Evolutionary conservation across 768 basidiomycete species (phyloP).

Genomic region (Chalciporus pseudorubinellus): DNA sequence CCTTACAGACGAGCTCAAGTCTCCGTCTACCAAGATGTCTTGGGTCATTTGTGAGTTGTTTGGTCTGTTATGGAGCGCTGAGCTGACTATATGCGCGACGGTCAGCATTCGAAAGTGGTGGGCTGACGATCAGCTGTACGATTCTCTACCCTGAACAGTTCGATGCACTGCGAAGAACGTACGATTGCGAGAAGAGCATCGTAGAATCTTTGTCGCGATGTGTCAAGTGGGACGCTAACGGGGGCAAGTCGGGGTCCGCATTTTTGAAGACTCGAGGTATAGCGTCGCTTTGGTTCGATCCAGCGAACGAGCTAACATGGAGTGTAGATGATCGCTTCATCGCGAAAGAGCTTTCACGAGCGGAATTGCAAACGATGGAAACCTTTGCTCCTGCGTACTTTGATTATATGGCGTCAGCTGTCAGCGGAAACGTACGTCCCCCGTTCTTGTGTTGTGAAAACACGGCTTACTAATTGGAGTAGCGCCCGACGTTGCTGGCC

Average conservation of each 20-base stretch:
- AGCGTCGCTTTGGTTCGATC: slow-evolving; percentile 44
- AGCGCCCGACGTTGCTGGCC: slow-evolving; percentile 93
- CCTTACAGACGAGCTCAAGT: slow-evolving; percentile 72
- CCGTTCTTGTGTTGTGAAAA: neutral
- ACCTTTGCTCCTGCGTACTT: slow-evolving; percentile 98
- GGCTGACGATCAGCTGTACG: slow-evolving; percentile 88
- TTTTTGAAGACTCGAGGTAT: slow-evolving; percentile 81
- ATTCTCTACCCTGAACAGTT: slow-evolving; percentile 97
- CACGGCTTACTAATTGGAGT: slow-evolving; percentile 7
- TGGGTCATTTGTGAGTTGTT: slow-evolving; percentile 72
- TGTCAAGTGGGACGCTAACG: slow-evolving; percentile 92
- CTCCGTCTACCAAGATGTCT: slow-evolving; percentile 74
- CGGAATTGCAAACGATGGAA: slow-evolving; percentile 93
- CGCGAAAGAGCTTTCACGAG: slow-evolving; percentile 89
- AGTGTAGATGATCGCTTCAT: slow-evolving; percentile 92
- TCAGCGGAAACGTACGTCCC: slow-evolving; percentile 70
- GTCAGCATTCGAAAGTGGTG: slow-evolving; percentile 85
- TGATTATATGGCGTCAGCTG: slow-evolving; percentile 95
- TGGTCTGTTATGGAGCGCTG: neutral
- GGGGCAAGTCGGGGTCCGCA: slow-evolving; percentile 95
- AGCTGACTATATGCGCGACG: slow-evolving; percentile 6
- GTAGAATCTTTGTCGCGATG: slow-evolving; percentile 92
- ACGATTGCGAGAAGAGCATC: slow-evolving; percentile 92
- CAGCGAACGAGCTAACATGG: neutral
- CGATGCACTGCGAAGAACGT: slow-evolving; percentile 86